Evolutionary conservation across 495 filamentous ascomycete species (phyloP).

Genomic region (Staphylotrichum tortipilum): DNA sequence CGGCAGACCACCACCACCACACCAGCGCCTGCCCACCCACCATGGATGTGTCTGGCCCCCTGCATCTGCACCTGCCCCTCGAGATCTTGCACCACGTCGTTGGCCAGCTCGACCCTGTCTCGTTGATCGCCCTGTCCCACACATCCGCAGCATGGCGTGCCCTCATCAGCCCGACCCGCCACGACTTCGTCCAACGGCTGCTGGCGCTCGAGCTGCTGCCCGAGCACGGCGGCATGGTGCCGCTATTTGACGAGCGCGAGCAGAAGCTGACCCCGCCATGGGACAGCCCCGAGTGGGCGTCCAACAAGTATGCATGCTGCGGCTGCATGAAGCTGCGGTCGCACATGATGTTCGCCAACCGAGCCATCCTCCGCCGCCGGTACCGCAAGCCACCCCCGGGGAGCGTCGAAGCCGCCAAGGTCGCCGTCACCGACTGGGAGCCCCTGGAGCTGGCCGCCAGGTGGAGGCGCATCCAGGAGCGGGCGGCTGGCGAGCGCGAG

Average conservation of each 20-base stretch:
- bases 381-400: constrained; percentile 17
- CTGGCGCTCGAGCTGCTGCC: constrained; percentile 21
- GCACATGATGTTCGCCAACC: constrained; percentile 20
- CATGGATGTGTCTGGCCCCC: no score
- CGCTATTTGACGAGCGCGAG: constrained; percentile 1
- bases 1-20: no score
- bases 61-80: background rate
- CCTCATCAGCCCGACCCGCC: constrained; percentile 9
- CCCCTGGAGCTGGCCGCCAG: background rate
- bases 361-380: constrained; percentile 10
- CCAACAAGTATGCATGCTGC: constrained; percentile 19
- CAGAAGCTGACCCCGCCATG: constrained; percentile 4
- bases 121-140: constrained; percentile 14
- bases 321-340: constrained; percentile 19
- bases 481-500: background rate
- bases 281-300: constrained; percentile 5
- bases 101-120: constrained; percentile 9
- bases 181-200: constrained; percentile 13
- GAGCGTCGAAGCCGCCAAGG: constrained; percentile 9
- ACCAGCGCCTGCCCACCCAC: no score
- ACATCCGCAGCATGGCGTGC: constrained; percentile 2
- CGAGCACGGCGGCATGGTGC: constrained; percentile 17
- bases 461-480: background rate
- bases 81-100: constrained; percentile 8
- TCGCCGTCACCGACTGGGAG: constrained; percentile 15